Base-by-base conservation (phyloP, 179 eudicot species). In the Silene noctiflora region DNA sequence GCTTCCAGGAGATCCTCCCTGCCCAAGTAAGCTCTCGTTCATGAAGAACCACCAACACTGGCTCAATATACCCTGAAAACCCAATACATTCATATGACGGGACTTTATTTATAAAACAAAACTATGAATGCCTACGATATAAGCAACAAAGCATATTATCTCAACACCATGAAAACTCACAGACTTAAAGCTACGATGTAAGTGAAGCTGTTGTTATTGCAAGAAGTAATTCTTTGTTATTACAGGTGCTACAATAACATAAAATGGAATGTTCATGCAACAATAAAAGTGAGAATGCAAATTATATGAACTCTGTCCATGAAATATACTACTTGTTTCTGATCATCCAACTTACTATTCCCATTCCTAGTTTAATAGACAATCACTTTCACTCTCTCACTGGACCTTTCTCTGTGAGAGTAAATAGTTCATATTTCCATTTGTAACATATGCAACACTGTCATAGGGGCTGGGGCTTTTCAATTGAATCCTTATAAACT, bases 1-100 rank as follows among this genome's bases (percentile, higher is more conserved):
- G 97, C 87, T 93, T 95, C 94, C 87, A 94, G 4, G 96, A 86
- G 83, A 87, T 82, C 64, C 97, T 89, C 51, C 98, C 98, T 13
- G 98, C 91, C 98, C 98, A 94, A 17, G 98, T 94, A 69, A 86
- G 95, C 89, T 92, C 98, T 71, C 80, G 81, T 78, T 94, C 97
- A 83, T 94, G 96, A 82, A 94, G 97, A 71, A 94, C 82, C 67
- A 92, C 97, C 89, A 94, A 62, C 71, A 94, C 98, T 58, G 98
- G 98, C 77, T 94, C 98, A 85, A 91, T 92, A 77, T 94, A 94
- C 70, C 98, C 97, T 94, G 81, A 71, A 65, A 85, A 25, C 19
- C 21, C 33, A 74, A 78, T 39, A 55, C 76, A 48, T 17, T 48
- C 42, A 62, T 78, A 63, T 48, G 61, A 12, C 73, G 75, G 39